Conservation (phyloP, 257 asterid species). For the Solanum clarkiae region DNA sequence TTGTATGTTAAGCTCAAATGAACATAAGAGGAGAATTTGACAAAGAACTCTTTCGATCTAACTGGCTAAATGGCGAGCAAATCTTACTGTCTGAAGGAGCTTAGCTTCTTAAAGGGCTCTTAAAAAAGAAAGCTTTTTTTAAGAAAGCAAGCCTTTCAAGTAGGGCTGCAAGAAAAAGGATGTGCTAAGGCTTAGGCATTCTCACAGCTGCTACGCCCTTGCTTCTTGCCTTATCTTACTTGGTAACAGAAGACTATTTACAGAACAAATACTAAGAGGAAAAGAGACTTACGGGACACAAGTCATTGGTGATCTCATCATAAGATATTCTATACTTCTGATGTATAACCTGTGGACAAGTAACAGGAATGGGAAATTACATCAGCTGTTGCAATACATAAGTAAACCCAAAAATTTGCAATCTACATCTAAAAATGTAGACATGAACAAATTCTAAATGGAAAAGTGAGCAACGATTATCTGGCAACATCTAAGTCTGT, state of each 20-base stretch:
- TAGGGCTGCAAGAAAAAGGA: no score
- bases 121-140: no score
- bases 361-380: background rate
- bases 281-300: slow-evolving; percentile 81
- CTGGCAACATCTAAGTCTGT: background rate
- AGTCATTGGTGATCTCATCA: slow-evolving; percentile 88
- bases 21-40: background rate
- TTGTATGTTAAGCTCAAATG: background rate
- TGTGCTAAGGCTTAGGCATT: no score
- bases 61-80: background rate
- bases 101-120: no score
- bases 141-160: no score
- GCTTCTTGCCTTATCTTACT: no score
- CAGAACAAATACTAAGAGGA: background rate
- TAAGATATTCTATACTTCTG: slow-evolving; percentile 95
- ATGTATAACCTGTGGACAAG: slow-evolving; percentile 70
- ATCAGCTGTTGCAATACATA: background rate
- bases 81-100: no score
- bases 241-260: background rate
- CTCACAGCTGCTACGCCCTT: no score
- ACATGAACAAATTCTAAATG: background rate
- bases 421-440: background rate
- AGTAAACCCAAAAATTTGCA: background rate
- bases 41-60: background rate
- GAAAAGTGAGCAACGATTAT: background rate